Percentiles rank a stretch among this genome's conserved stretches.
Conservation (phyloP, 192 early-diverging fungal genomes). For the Rhizophlyctis rosea region DNA sequence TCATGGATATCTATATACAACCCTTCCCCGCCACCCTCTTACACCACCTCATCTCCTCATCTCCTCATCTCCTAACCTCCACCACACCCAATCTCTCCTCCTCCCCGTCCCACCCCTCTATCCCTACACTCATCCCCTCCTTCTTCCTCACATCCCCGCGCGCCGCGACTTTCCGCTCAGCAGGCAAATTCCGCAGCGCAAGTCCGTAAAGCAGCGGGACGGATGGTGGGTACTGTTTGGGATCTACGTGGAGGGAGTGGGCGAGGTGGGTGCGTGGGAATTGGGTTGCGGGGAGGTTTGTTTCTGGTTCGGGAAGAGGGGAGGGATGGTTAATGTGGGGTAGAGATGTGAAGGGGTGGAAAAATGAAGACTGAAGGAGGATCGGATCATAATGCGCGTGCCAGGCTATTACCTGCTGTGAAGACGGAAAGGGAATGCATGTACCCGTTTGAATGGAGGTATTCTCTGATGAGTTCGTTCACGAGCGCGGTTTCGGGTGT, state of each 20-base stretch:
- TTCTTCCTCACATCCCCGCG: background rate
- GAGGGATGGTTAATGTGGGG: too few species aligned
- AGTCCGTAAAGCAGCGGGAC: background rate
- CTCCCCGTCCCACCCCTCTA: background rate
- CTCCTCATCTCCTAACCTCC: background rate
- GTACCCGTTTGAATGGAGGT: slow-evolving; percentile 40
- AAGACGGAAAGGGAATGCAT: slow-evolving; percentile 37
- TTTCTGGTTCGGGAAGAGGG: slow-evolving; percentile 6
- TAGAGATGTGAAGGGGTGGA: too few species aligned
- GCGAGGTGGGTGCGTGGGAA: slow-evolving; percentile 2
- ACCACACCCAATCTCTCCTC: background rate
- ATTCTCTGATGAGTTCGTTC: slow-evolving; percentile 46
- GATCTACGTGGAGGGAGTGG: slow-evolving; percentile 9
- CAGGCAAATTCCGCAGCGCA: slow-evolving; percentile 14
- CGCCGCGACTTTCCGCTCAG: slow-evolving; percentile 8
- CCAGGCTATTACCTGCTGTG: slow-evolving; percentile 28
- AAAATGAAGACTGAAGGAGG: too few species aligned
- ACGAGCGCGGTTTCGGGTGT: slow-evolving; percentile 34
- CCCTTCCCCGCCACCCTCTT: too few species aligned
- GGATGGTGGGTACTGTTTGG: slow-evolving; percentile 14
- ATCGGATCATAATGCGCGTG: too few species aligned
- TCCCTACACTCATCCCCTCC: background rate
- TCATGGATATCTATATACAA: too few species aligned
- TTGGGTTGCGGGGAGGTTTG: slow-evolving; percentile 8
- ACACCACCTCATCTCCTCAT: too few species aligned